These are phyloP conservation scores for Zygoascus bituminiphila DNA, from an alignment of 805 yeast genomes.

Conservation along the genomic window DNA sequence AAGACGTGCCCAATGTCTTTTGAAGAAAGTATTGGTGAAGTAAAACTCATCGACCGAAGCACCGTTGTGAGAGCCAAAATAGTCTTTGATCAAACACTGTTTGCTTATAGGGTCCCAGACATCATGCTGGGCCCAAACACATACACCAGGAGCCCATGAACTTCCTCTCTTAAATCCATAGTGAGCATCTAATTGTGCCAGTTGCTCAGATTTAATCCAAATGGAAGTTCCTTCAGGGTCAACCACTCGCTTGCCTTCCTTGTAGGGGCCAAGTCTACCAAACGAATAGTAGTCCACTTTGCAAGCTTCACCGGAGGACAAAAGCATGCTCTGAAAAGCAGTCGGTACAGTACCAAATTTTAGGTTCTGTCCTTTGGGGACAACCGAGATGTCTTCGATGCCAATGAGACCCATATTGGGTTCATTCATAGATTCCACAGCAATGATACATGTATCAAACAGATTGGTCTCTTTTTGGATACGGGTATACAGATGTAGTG, in stretches of 20 bases:
- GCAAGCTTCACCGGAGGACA: constrained; percentile 72
- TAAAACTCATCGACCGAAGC: constrained; percentile 15
- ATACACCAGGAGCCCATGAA: constrained; percentile 63
- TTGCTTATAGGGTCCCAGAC: constrained; percentile 54
- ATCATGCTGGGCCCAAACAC: constrained; percentile 74
- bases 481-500: constrained; percentile 39
- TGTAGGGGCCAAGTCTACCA: constrained; percentile 68
- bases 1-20: constrained; percentile 50
- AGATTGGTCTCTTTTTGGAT: constrained; percentile 37
- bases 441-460: constrained; percentile 42
- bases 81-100: constrained; percentile 34
- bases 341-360: constrained; percentile 80
- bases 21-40: constrained; percentile 52
- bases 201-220: constrained; percentile 49
- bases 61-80: constrained; percentile 34
- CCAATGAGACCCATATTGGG: constrained; percentile 75
- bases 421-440: constrained; percentile 78
- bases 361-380: constrained; percentile 54
- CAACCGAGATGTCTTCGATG: constrained; percentile 40
- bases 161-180: constrained; percentile 63
- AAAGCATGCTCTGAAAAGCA: constrained; percentile 57
- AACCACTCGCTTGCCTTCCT: constrained; percentile 45
- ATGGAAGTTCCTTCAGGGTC: constrained; percentile 61
- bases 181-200: constrained; percentile 42
- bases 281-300: constrained; percentile 64